Evolutionary conservation across 805 yeast genomes (phyloP).

Genomic region (Kluyveromyces nonfermentans): DNA sequence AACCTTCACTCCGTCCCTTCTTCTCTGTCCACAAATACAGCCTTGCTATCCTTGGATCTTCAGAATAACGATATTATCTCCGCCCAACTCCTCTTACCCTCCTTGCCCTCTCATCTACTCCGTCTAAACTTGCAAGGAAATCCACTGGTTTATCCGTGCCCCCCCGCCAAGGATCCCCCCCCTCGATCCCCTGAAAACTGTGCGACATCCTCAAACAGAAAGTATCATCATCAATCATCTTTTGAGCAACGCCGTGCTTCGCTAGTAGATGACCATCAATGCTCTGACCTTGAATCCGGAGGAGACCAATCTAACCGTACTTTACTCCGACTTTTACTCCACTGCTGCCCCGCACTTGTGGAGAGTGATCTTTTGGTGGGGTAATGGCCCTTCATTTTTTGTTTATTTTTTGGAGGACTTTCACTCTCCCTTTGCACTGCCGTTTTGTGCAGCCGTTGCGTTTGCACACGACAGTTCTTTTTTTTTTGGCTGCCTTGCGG

Average conservation of each 20-base stretch:
- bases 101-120: slow-evolving; percentile 1
- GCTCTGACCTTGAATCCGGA: neutral
- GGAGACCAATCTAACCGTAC: neutral
- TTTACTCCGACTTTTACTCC: slow-evolving; percentile 4
- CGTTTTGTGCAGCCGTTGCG: neutral
- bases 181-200: neutral
- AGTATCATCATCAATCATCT: neutral
- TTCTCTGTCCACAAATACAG: neutral
- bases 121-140: neutral
- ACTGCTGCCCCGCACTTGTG: slow-evolving; percentile 4
- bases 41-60: neutral
- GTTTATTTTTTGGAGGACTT: neutral
- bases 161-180: neutral
- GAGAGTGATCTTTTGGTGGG: slow-evolving; percentile 4
- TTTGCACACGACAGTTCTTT: neutral
- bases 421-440: neutral
- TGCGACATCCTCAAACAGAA: neutral
- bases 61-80: slow-evolving; percentile 1
- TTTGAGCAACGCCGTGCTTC: neutral
- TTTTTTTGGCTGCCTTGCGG: neutral
- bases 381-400: neutral
- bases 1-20: neutral
- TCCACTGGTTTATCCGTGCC: neutral
- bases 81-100: slow-evolving; percentile 1
- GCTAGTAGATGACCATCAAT: neutral